These are phyloP conservation scores for Citrus medica DNA, from an alignment of 345 rosid genomes.

Conservation along the genomic window DNA sequence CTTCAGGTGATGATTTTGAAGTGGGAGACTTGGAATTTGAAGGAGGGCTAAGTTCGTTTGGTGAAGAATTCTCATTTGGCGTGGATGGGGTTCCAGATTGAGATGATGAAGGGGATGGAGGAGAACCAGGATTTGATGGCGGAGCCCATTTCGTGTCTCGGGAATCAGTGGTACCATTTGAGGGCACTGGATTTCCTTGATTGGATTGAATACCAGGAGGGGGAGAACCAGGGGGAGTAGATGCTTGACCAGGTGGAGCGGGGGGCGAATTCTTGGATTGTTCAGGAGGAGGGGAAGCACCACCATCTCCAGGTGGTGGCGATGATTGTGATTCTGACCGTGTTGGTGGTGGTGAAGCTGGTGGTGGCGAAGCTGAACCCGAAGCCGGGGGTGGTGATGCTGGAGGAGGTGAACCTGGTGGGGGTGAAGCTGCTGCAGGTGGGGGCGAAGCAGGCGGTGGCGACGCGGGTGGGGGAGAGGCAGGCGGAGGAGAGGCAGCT, in stretches of 20 bases:
- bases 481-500: constrained; percentile 13
- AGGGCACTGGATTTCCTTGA: constrained; percentile 16
- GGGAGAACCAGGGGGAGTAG: constrained; percentile 22
- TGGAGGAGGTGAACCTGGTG: constrained; percentile 20
- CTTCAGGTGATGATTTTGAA: neutral
- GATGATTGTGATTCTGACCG: neutral
- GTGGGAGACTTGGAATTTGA: constrained; percentile 14
- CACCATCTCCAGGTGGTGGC: neutral
- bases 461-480: constrained; percentile 16
- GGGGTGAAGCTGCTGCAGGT: constrained; percentile 11
- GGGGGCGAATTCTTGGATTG: constrained; percentile 14
- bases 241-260: constrained; percentile 12
- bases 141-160: constrained; percentile 22
- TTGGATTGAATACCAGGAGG: neutral
- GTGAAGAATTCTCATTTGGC: constrained; percentile 9
- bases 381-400: constrained; percentile 15
- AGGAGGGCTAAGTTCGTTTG: constrained; percentile 1
- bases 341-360: constrained; percentile 14
- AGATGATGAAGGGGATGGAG: constrained; percentile 28
- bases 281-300: constrained; percentile 21
- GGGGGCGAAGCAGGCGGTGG: constrained; percentile 27
- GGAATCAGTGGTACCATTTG: neutral
- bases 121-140: constrained; percentile 23
- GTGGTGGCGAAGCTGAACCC: neutral
- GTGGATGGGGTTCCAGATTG: constrained; percentile 23